Conservation (phyloP, 2,329 filamentous ascomycete species). For the Leptographium galeiforme region DNA sequence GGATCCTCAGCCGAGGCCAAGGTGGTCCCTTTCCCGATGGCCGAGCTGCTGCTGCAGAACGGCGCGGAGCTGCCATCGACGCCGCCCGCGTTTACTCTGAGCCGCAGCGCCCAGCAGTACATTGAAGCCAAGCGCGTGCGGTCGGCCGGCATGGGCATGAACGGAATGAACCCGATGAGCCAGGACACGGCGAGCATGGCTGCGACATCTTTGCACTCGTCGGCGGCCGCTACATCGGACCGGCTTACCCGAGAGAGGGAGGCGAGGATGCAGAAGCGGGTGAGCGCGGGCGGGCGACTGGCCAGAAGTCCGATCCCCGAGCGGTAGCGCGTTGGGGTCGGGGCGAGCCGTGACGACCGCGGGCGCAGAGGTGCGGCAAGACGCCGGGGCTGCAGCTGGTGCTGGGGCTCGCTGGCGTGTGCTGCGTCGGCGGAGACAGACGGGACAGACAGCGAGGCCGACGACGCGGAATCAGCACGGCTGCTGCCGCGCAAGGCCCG, state of each 20-base stretch:
- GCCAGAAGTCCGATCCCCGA: slow-evolving; percentile 51
- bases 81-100: slow-evolving; percentile 72
- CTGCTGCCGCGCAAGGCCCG: not conserved
- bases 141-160: slow-evolving; percentile 6
- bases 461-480: not conserved
- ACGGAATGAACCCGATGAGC: not conserved
- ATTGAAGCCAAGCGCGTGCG: slow-evolving; percentile 61
- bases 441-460: not conserved
- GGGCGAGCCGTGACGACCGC: not conserved
- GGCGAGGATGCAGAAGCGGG: slow-evolving; percentile 59
- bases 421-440: not conserved
- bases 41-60: slow-evolving; percentile 85
- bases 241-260: slow-evolving; percentile 50
- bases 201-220: slow-evolving; percentile 32
- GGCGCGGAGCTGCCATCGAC: slow-evolving; percentile 72
- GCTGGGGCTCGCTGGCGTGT: not conserved
- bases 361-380: not conserved
- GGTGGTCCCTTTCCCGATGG: slow-evolving; percentile 65
- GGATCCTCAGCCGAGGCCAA: slow-evolving; percentile 31
- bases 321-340: slow-evolving; percentile 29
- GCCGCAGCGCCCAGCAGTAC: slow-evolving; percentile 66
- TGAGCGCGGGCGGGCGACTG: slow-evolving; percentile 63
- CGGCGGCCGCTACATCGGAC: slow-evolving; percentile 23
- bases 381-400: not conserved
- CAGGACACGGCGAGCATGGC: slow-evolving; percentile 12